phyloP scores from a whole-genome alignment of 202 grass and related monocot species.

The Digitaria exilis region DNA sequence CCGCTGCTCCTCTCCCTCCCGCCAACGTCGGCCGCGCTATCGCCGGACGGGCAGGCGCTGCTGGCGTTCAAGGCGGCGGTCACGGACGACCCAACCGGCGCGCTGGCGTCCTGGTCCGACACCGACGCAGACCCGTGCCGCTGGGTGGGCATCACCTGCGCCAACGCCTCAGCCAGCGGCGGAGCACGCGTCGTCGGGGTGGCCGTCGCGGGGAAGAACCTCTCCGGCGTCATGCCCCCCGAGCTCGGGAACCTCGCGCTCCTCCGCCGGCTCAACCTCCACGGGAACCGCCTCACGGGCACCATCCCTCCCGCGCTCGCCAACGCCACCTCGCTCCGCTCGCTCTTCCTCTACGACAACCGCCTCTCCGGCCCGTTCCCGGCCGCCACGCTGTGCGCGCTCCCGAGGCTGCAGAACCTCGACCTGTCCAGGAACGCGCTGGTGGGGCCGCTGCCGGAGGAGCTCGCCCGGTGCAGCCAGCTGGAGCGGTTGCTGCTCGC shows the following conservation, averaged over 20 bases:
- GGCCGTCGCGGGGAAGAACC: constrained; percentile 68
- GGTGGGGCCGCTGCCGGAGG: constrained; percentile 40
- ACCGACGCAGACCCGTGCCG: constrained; percentile 66
- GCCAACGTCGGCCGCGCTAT: constrained; percentile 27
- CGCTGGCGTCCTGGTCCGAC: constrained; percentile 54
- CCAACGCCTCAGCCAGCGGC: constrained; percentile 40
- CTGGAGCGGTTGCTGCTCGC: constrained; percentile 69
- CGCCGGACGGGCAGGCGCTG: constrained; percentile 65
- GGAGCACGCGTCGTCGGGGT: constrained; percentile 60
- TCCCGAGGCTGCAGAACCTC: constrained; percentile 80
- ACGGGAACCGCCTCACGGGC: constrained; percentile 67
- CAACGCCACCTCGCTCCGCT: constrained; percentile 84
- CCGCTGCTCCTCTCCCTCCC: background rate
- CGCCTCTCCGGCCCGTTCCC: constrained; percentile 58
- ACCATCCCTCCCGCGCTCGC: constrained; percentile 55
- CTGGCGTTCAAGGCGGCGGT: constrained; percentile 82
- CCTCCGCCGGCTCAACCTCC: constrained; percentile 85
- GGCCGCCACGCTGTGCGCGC: constrained; percentile 49
- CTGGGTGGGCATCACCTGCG: constrained; percentile 71
- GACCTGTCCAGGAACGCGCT: constrained; percentile 79
- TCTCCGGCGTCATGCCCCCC: constrained; percentile 72
- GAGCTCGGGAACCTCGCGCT: constrained; percentile 74
- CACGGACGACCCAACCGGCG: constrained; percentile 60
- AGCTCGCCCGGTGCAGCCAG: background rate
- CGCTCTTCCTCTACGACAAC: constrained; percentile 75